Base-by-base conservation (phyloP, 805 yeast species). In the Kodamaea hsintzibuensis region DNA sequence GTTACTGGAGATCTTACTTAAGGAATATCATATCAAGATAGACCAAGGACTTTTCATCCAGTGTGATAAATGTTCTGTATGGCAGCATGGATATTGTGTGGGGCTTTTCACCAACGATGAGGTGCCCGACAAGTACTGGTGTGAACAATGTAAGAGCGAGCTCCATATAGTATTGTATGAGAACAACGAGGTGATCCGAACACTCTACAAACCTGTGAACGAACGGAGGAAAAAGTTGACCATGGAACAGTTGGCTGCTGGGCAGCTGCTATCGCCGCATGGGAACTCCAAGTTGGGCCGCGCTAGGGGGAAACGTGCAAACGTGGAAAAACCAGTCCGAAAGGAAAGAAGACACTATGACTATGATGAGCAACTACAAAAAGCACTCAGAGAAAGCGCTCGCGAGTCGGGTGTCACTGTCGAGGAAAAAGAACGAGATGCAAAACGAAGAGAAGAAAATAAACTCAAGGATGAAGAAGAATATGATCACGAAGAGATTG, bases 41-140 rank as follows among this genome's bases (percentile, higher is more conserved):
- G 84, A 81, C 55, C 72, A 78, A 16, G 95, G 93, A 2, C 76
- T 88, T 49, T 88, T 82, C 65, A 88, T 88, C 60, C 95, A 88
- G 64, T 88, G 96, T 78, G 99, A 95, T 64, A 80, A 81, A 57
- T 93, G 99, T 73, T 84, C 89, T 16, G 97, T 88, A 7, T 93
- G 99, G 99, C 99, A 93, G 70, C 99, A 93, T 68, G 98, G 98
- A 1, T 90, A 79, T 71, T 93, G 99, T 75, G 97, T 93, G 38
- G 96, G 97, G 0, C 83, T 93, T 54, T 77, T 78, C 52, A 84
- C 82, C 49, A 90, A 85, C 57, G 83, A 82, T 12, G 86, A 82
- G 49, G 89, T 91, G 1, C 97, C 98, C 2, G 98, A 93, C 54
- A 89, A 89, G 69, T 93, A 95, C 70, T 91, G 92, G 89, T 93